phyloP scores from a whole-genome alignment of 2,329 filamentous ascomycete species.

The Ophiocordyceps camponoti-floridani region DNA sequence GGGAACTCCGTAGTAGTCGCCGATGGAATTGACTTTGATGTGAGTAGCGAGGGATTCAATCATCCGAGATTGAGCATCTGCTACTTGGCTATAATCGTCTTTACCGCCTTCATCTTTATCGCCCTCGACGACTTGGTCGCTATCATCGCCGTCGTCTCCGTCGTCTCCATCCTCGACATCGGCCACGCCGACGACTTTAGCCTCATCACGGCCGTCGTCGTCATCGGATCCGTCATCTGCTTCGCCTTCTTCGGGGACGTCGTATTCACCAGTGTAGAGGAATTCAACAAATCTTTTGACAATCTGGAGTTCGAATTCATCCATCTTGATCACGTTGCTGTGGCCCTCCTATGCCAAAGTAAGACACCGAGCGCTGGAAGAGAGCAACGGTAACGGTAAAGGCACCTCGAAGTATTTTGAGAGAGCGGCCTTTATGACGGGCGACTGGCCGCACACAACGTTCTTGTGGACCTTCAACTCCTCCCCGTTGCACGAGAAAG shows the following conservation, averaged over 20 bases:
- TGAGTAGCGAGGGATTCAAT: conserved; percentile 1
- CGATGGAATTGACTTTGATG: conserved; percentile 7
- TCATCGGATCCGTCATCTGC: too few species aligned
- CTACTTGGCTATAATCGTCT: too few species aligned
- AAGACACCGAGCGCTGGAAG: background rate
- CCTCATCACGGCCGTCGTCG: too few species aligned
- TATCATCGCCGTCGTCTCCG: too few species aligned
- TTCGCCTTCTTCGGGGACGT: background rate
- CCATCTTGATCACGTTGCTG: conserved; percentile 4
- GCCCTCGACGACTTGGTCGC: too few species aligned
- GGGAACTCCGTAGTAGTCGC: conserved; percentile 6
- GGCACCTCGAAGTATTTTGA: conserved; percentile 4
- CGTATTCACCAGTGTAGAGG: conserved; percentile 7
- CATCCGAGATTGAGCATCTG: too few species aligned
- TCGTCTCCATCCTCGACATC: too few species aligned
- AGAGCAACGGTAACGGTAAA: background rate
- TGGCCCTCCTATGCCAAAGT: conserved; percentile 3
- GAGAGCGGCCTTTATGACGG: conserved; percentile 4
- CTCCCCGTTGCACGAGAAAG: conserved; percentile 4
- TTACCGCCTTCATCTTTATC: too few species aligned
- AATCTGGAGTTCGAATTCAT: conserved; percentile 3
- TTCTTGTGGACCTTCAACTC: conserved; percentile 7
- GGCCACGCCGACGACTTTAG: too few species aligned
- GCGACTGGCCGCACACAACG: conserved; percentile 7
- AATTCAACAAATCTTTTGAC: conserved; percentile 7